A percentile compares a stretch with the other conserved stretches of the same genome.
These are phyloP conservation scores for Fragaria iinumae DNA, from an alignment of 306 rosid genomes.

Conservation along the genomic window DNA sequence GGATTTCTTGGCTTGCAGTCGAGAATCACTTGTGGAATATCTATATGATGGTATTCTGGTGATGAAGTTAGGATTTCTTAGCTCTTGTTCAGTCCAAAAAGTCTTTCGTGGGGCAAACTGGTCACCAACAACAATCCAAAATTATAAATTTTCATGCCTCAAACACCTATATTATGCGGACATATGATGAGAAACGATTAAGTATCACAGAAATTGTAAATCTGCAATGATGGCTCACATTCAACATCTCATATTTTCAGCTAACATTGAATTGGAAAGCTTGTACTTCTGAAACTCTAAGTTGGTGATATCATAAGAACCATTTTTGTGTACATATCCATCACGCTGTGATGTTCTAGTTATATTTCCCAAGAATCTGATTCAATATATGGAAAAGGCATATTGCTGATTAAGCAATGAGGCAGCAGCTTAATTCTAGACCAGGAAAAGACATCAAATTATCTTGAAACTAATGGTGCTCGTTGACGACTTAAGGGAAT, in stretches of 20 bases:
- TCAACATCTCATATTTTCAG: not conserved
- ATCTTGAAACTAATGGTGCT: not conserved
- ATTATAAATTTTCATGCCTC: not conserved
- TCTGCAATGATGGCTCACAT: constrained; percentile 8
- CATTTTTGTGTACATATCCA: not conserved
- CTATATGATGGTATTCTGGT: not conserved
- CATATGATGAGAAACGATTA: not conserved
- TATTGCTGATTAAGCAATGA: constrained; percentile 7
- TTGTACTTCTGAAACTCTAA: not conserved
- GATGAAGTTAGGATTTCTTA: not conserved
- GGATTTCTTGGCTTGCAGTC: not conserved
- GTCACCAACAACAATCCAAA: not conserved
- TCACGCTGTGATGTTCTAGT: not conserved
- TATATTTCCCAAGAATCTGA: constrained; percentile 11
- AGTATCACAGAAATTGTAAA: not conserved
- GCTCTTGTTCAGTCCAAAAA: not conserved
- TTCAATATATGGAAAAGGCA: constrained; percentile 1
- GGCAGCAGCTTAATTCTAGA: constrained; percentile 3
- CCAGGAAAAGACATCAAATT: not conserved
- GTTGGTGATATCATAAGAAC: not conserved
- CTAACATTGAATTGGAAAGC: not conserved
- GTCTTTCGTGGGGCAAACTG: not conserved
- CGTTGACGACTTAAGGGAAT: constrained; percentile 8
- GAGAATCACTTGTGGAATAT: not conserved
- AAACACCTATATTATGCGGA: not conserved